These are phyloP conservation scores for Mangifera indica DNA, from an alignment of 345 rosid species.

Conservation along the genomic window DNA sequence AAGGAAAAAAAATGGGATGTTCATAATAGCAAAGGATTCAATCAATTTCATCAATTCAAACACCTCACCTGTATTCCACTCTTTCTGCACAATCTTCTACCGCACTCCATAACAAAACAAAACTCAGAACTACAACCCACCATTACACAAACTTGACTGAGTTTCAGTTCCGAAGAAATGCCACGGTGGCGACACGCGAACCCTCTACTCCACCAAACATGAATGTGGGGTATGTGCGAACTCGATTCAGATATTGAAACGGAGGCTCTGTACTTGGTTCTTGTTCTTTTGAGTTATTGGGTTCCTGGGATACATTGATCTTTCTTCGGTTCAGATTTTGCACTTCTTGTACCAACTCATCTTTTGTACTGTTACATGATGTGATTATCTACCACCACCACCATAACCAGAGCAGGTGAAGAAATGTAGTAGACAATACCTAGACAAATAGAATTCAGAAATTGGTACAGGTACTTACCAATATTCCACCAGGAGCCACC, in stretches of 20 bases:
- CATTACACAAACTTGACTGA: not conserved
- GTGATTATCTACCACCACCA: conserved; percentile 61
- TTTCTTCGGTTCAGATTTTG: conserved; percentile 60
- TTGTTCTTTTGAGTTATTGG: conserved; percentile 35
- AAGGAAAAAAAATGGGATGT: not conserved
- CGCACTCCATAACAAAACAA: conserved; percentile 8
- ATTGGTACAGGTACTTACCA: conserved; percentile 43
- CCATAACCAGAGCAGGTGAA: not conserved
- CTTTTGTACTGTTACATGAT: conserved; percentile 84
- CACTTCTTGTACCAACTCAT: conserved; percentile 78
- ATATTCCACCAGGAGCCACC: conserved; percentile 75
- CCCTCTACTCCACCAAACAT: conserved; percentile 85
- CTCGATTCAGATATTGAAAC: conserved; percentile 71
- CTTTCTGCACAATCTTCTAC: not conserved
- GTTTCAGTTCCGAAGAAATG: conserved; percentile 63
- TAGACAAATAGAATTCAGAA: not conserved
- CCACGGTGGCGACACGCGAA: conserved; percentile 92
- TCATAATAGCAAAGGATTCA: not conserved
- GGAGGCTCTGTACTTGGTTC: conserved; percentile 38
- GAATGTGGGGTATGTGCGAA: conserved; percentile 83
- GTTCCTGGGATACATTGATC: conserved; percentile 33
- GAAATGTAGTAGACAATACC: not conserved
- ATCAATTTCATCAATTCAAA: not conserved
- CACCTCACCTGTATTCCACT: not conserved
- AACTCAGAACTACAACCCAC: conserved; percentile 5